phyloP scores from a whole-genome alignment of 2,329 filamentous ascomycete genomes.

The Epichloe baconii region DNA sequence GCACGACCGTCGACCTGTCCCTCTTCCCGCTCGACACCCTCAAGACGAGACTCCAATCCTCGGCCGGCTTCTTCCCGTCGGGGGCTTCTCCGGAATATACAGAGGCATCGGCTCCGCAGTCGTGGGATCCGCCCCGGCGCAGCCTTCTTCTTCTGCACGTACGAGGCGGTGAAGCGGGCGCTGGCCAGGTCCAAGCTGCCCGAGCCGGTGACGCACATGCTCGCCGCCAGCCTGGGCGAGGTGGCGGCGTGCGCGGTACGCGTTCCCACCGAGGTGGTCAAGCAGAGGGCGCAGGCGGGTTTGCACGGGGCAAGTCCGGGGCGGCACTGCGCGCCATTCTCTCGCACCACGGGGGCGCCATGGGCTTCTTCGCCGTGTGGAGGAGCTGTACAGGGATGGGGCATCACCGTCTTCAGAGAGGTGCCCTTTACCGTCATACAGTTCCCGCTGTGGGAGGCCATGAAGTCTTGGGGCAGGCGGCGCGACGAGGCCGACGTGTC shows the following conservation, averaged over 20 bases:
- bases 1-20: slow-evolving; percentile 90
- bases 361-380: slow-evolving; percentile 49
- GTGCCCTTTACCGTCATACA: slow-evolving; percentile 96
- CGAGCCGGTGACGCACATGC: slow-evolving; percentile 53
- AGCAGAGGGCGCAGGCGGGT: slow-evolving; percentile 87
- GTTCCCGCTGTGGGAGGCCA: slow-evolving; percentile 89
- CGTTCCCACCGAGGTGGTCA: slow-evolving; percentile 92
- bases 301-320: slow-evolving; percentile 61
- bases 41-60: slow-evolving; percentile 91
- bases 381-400: slow-evolving; percentile 88
- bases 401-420: slow-evolving; percentile 86
- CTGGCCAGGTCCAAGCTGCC: slow-evolving; percentile 21
- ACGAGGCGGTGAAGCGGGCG: slow-evolving; percentile 57
- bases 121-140: slow-evolving; percentile 83
- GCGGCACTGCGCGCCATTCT: slow-evolving; percentile 60
- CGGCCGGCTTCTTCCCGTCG: slow-evolving; percentile 60
- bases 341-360: slow-evolving; percentile 23
- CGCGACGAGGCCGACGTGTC: slow-evolving; percentile 33
- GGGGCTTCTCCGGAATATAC: slow-evolving; percentile 92
- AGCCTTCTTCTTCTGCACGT: slow-evolving; percentile 94
- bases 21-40: slow-evolving; percentile 97
- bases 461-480: slow-evolving; percentile 54
- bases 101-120: slow-evolving; percentile 80
- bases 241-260: slow-evolving; percentile 83
- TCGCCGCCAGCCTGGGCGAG: slow-evolving; percentile 76